phyloP scores from a whole-genome alignment of 2,329 filamentous ascomycete species.

The Cladophialophora exuberans region DNA sequence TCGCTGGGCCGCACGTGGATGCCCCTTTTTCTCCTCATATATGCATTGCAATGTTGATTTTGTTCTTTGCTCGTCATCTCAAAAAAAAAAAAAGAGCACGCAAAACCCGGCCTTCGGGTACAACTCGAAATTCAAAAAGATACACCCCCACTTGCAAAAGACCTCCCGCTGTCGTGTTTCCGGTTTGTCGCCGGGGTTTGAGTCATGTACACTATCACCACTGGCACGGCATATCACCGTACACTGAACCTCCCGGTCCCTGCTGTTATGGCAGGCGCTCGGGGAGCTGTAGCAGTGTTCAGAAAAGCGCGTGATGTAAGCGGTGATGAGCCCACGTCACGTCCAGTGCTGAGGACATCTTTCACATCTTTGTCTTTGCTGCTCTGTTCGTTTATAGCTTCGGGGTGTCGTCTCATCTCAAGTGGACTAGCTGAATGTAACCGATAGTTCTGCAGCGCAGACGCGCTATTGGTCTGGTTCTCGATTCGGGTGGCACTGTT shows the following conservation, averaged over 20 bases:
- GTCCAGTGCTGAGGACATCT: not conserved
- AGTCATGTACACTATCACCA: not conserved
- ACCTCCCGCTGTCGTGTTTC: too few species aligned
- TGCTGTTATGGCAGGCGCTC: conserved; percentile 23
- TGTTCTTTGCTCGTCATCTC: too few species aligned
- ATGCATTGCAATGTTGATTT: too few species aligned
- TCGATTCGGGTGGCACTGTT: conserved; percentile 40
- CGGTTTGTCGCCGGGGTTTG: not conserved
- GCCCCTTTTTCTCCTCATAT: too few species aligned
- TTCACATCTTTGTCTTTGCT: conserved; percentile 16
- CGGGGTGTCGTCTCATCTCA: conserved; percentile 29
- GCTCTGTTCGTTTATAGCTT: not conserved
- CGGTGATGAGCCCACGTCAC: conserved; percentile 25
- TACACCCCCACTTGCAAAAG: too few species aligned
- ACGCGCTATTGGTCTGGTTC: conserved; percentile 4
- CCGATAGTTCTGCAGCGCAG: conserved; percentile 22
- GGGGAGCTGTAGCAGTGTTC: conserved; percentile 3
- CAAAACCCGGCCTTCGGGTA: too few species aligned
- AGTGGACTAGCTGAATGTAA: conserved; percentile 28
- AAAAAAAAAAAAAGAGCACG: too few species aligned
- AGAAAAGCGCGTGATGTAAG: conserved; percentile 25
- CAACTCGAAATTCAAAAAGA: too few species aligned
- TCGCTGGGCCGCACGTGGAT: too few species aligned
- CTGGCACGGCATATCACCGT: conserved; percentile 27
- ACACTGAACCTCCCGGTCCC: conserved; percentile 35